Base-by-base conservation (phyloP, 306 rosid species). In the Prunus armeniaca region DNA sequence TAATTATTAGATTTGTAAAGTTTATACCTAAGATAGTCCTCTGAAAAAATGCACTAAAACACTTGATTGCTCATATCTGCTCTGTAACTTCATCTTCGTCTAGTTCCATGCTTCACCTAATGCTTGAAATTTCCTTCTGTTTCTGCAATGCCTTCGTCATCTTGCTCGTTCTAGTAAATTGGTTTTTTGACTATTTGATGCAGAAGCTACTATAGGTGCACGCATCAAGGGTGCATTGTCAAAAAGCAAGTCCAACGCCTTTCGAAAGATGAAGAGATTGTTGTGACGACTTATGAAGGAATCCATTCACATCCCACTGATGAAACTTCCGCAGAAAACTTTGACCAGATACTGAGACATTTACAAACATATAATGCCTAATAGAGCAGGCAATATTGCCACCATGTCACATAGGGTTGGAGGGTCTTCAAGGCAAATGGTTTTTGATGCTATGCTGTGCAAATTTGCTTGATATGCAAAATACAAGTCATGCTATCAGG, bases 201-300 rank as follows among this genome's bases (percentile, higher is more conserved):
- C 88, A 91, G 94, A 56, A 86, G 91, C 75, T 91, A 89, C 81
- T 89, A 91, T 72, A 89, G 77, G 84, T 91, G 97, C 56, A 71
- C 92, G 3, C 73, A 84, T 73, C 66, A 78, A 72, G 97, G 91
- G 4, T 89, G 97, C 86, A 81, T 76, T 67, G 97, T 91, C 0
- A 91, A 83, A 69, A 89, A 91, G 82, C 93, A 89, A 79, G 80
- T 87, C 79, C 94, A 90, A 82, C 83, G 88, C 9, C 85, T 76
- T 50, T 76, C 82, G 2, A 81, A 25, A 50, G 94, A 90, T 6
- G 90, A 86, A 66, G 86, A 78, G 75, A 67, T 90, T 9, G 91
- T 86, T 67, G 81, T 87, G 65, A 87, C 91, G 12, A 86, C 90
- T 17, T 87, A 87, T 3, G 88, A 86, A 74, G 89, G 90, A 71